A percentile compares a stretch with the other conserved stretches of the same genome.
phyloP scores from a whole-genome alignment of 163 green algal genomes.

The Volvox carteri region DNA sequence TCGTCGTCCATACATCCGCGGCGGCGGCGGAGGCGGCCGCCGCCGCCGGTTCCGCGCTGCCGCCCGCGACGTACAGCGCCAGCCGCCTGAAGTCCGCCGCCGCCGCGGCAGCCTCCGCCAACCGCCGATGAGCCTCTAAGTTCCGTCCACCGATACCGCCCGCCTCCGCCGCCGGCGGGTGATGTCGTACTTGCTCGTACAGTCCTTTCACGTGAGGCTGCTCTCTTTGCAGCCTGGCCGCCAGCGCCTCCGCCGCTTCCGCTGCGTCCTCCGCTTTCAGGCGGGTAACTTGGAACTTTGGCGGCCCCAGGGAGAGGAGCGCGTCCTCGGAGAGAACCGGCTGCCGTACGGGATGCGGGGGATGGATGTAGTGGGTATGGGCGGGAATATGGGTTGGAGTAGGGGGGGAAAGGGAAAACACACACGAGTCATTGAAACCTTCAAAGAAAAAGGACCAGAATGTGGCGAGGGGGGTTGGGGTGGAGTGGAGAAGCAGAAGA shows the following conservation, averaged over 20 bases:
- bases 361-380: neutral
- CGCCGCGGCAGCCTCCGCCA: conserved; percentile 64
- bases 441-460: too few species aligned
- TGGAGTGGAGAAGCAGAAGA: too few species aligned
- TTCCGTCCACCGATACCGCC: neutral
- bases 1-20: neutral
- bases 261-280: conserved; percentile 34
- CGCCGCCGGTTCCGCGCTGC: neutral
- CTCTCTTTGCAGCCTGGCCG: conserved; percentile 9
- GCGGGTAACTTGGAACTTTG: conserved; percentile 62
- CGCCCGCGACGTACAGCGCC: conserved; percentile 51
- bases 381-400: too few species aligned
- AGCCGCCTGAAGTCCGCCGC: conserved; percentile 69
- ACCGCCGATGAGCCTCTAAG: neutral
- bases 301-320: conserved; percentile 59
- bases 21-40: neutral
- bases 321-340: conserved; percentile 55
- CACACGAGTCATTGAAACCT: too few species aligned
- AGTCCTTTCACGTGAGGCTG: conserved; percentile 37
- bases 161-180: neutral
- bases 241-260: conserved; percentile 1
- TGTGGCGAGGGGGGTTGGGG: too few species aligned
- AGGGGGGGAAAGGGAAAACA: too few species aligned
- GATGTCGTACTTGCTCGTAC: neutral
- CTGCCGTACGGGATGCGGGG: conserved; percentile 23